These are phyloP conservation scores for Trametopsis cervina DNA, from an alignment of 768 basidiomycete species.

Conservation along the genomic window DNA sequence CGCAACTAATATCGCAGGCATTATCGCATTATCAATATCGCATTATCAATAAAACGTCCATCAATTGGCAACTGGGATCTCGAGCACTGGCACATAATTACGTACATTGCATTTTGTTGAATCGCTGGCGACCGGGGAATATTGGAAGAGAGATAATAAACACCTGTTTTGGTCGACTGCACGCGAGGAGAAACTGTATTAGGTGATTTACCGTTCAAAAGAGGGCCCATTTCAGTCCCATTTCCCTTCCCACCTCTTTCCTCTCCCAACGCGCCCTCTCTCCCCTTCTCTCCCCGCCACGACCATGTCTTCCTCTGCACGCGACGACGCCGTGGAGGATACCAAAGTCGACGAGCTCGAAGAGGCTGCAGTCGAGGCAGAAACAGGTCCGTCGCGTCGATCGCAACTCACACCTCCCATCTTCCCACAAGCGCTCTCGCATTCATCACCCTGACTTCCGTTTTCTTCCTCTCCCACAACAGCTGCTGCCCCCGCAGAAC, in stretches of 20 bases:
- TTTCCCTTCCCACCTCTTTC: conserved; percentile 53
- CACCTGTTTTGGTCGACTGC: conserved; percentile 46
- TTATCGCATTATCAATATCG: no score
- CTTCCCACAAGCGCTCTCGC: conserved; percentile 12
- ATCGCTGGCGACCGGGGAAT: conserved; percentile 18
- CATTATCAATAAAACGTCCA: conserved; percentile 7
- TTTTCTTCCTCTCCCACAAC: conserved; percentile 24
- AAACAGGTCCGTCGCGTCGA: conserved; percentile 22
- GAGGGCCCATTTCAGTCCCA: conserved; percentile 51
- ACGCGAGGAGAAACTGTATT: conserved; percentile 66
- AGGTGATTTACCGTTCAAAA: conserved; percentile 68
- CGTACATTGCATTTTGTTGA: conserved; percentile 35
- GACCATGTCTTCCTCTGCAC: conserved; percentile 58
- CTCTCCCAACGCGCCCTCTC: conserved; percentile 36
- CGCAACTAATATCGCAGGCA: no score
- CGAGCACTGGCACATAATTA: conserved; percentile 28
- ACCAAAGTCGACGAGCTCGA: conserved; percentile 53
- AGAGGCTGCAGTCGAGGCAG: conserved; percentile 33
- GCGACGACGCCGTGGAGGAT: conserved; percentile 46
- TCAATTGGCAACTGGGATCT: conserved; percentile 12
- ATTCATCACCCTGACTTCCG: conserved; percentile 15
- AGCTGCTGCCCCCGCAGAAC: conserved; percentile 30
- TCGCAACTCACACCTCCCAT: conserved; percentile 19
- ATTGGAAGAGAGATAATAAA: conserved; percentile 34
- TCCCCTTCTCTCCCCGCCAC: conserved; percentile 25